Base-by-base conservation (phyloP, 169 alveolate genomes). In the Eimeria zaria region DNA sequence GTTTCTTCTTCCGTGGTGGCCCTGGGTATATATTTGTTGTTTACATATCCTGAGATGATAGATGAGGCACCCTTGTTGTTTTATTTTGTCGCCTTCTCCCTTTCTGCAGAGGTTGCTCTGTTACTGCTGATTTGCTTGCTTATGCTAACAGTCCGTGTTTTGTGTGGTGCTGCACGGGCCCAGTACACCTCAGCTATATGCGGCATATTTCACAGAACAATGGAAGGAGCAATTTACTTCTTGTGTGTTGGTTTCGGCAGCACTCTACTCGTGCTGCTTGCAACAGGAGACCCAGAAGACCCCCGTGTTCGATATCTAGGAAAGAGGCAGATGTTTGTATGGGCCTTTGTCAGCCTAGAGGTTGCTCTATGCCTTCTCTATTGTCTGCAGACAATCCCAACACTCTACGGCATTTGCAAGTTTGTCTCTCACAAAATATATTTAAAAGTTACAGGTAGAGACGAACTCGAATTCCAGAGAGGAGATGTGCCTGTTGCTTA, bases 301-400 rank as follows among this genome's bases (percentile, higher is more conserved):
- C 78, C 60, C 39, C 27, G 80, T n/a, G 62, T 84, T 12, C 33
- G 39, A 16, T 84, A 84, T 44, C 20, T 84, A 51, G 60, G 80
- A 1, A 58, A 81, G 51, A 30, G 80, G 39, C 78, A 60, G 53
- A 24, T n/a, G 41, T 93, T 73, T 53, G 62, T 93, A 12, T 81
- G 78, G 88, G 88, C 64, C 20, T 93, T 80, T 48, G 93, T 93
- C 11, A 71, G 89, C 1, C 24, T 87, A 33, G 94, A 93, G 46
- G 96, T 83, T 16, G 67, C 76, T 1, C 44, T 93, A 8, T 93
- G 93, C 36, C 88, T 93, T 6, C 80, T 93, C 6, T 93, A 93
- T n/a, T 93, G 93, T n/a, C 88, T 93, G n/a, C 96, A 93, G 33
- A 93, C 96, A 4, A 87, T 93, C 24, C 93, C 93, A 12, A 93